Evolutionary conservation across 2,329 filamentous ascomycete genomes (phyloP).

Genomic region (Xylariomycetidae sp.): DNA sequence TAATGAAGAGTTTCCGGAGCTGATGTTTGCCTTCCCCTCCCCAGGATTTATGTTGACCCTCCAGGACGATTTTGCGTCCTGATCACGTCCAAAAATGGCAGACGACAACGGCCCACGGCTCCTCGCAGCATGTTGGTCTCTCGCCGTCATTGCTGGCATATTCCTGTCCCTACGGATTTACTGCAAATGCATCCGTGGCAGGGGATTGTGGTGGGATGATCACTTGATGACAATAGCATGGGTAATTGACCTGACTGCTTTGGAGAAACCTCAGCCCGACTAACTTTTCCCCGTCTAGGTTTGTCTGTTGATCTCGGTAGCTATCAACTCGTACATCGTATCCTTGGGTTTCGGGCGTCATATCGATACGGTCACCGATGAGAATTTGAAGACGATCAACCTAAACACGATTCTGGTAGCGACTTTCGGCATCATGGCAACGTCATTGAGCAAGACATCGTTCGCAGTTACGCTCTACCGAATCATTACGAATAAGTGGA

Average conservation of each 20-base stretch:
- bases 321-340: slow-evolving; percentile 28
- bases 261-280: background rate
- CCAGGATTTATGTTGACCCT: too few relatives aligned
- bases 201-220: slow-evolving; percentile 34
- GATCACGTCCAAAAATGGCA: slow-evolving; percentile 1
- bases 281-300: slow-evolving; percentile 17
- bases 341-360: slow-evolving; percentile 21
- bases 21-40: too few relatives aligned
- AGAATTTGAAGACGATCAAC: slow-evolving; percentile 14
- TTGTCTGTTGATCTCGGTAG: slow-evolving; percentile 22
- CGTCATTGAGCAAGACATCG: slow-evolving; percentile 16
- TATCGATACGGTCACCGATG: slow-evolving; percentile 11
- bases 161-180: slow-evolving; percentile 29
- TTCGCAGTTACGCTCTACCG: slow-evolving; percentile 18
- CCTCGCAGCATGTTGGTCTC: slow-evolving; percentile 26
- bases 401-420: slow-evolving; percentile 17
- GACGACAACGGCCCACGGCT: slow-evolving; percentile 25
- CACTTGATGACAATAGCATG: slow-evolving; percentile 29
- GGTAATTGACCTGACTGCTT: slow-evolving; percentile 20
- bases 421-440: slow-evolving; percentile 15
- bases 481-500: slow-evolving; percentile 16
- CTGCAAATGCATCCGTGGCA: slow-evolving; percentile 31
- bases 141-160: slow-evolving; percentile 17
- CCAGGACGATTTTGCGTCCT: too few relatives aligned
- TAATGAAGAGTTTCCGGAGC: too few relatives aligned